These are phyloP conservation scores for Trametes villosa DNA, from an alignment of 768 basidiomycete species.

Conservation along the genomic window DNA sequence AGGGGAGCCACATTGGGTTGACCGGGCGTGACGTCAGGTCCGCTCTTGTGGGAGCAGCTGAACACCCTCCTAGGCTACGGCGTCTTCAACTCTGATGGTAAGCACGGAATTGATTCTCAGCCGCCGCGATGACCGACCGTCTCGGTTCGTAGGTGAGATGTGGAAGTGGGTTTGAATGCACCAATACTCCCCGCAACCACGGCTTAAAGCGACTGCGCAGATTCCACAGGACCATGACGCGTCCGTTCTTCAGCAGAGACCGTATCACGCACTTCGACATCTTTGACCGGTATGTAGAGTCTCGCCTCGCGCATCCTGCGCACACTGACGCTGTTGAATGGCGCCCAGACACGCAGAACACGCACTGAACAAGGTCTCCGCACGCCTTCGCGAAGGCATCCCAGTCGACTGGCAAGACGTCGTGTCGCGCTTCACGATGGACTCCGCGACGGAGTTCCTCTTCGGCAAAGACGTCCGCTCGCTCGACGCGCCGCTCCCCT, in stretches of 20 bases:
- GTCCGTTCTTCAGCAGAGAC: slow-evolving; percentile 62
- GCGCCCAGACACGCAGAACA: slow-evolving; percentile 9
- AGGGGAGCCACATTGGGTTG: slow-evolving; percentile 16
- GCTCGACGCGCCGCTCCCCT: slow-evolving; percentile 29
- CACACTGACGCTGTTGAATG: not conserved
- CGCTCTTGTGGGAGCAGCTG: slow-evolving; percentile 25
- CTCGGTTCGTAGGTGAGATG: slow-evolving; percentile 51
- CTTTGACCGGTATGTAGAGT: slow-evolving; percentile 29
- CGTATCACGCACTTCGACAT: slow-evolving; percentile 33
- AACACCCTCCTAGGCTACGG: slow-evolving; percentile 54
- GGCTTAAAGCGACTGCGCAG: slow-evolving; percentile 33
- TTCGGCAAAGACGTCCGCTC: slow-evolving; percentile 35
- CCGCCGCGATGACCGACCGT: no score
- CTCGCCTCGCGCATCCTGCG: not conserved
- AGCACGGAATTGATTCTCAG: no score
- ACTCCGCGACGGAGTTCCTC: slow-evolving; percentile 38
- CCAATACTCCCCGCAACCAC: not conserved
- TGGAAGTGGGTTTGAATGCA: slow-evolving; percentile 58
- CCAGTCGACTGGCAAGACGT: slow-evolving; percentile 49
- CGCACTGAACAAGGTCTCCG: slow-evolving; percentile 48
- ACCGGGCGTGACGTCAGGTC: slow-evolving; percentile 24
- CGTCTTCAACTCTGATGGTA: slow-evolving; percentile 64
- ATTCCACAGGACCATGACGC: slow-evolving; percentile 68
- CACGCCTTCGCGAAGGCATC: slow-evolving; percentile 48
- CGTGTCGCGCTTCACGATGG: slow-evolving; percentile 33